Percentiles rank a stretch among this genome's conserved stretches.
These are phyloP conservation scores for Geotrichum candidum DNA, from an alignment of 1,139 yeast genomes.

Conservation along the genomic window DNA sequence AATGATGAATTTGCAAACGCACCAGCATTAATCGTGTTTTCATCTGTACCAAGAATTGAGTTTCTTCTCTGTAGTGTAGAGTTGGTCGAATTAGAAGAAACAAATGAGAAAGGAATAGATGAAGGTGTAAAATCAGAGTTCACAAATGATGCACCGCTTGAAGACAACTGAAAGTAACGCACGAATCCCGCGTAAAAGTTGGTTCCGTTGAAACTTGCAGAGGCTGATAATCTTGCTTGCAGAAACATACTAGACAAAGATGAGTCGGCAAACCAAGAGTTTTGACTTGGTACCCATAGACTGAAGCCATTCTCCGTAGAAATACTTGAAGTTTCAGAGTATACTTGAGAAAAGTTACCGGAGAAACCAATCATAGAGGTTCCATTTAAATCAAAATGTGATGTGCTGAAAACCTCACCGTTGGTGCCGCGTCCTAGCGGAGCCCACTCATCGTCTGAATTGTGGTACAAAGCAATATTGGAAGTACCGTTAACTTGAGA, in stretches of 20 bases:
- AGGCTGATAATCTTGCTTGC: slow-evolving; percentile 23
- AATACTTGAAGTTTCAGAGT: slow-evolving; percentile 14
- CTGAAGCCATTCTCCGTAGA: slow-evolving; percentile 24
- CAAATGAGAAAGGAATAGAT: slow-evolving; percentile 35
- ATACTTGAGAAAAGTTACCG: slow-evolving; percentile 27
- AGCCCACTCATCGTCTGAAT: slow-evolving; percentile 24
- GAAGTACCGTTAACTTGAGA: slow-evolving; percentile 26
- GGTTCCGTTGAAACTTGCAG: slow-evolving; percentile 16
- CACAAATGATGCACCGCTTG: slow-evolving; percentile 29
- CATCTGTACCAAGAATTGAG: slow-evolving; percentile 18
- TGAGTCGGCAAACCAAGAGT: slow-evolving; percentile 28
- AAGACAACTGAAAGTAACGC: slow-evolving; percentile 21
- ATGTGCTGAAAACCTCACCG: slow-evolving; percentile 28
- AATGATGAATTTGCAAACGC: slow-evolving; percentile 45
- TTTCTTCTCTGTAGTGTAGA: slow-evolving; percentile 21
- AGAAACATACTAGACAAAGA: slow-evolving; percentile 19
- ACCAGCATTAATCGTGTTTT: slow-evolving; percentile 31
- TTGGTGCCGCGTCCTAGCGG: slow-evolving; percentile 28
- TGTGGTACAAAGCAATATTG: slow-evolving; percentile 29
- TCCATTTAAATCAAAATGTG: slow-evolving; percentile 25
- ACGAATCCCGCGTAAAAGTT: slow-evolving; percentile 27
- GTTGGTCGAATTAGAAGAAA: slow-evolving; percentile 23
- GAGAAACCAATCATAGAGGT: slow-evolving; percentile 39
- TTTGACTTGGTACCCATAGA: slow-evolving; percentile 28
- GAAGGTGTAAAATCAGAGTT: slow-evolving; percentile 24